These are phyloP conservation scores for Mucor saturninus DNA, from an alignment of 371 early-diverging fungal genomes.

Conservation along the genomic window DNA sequence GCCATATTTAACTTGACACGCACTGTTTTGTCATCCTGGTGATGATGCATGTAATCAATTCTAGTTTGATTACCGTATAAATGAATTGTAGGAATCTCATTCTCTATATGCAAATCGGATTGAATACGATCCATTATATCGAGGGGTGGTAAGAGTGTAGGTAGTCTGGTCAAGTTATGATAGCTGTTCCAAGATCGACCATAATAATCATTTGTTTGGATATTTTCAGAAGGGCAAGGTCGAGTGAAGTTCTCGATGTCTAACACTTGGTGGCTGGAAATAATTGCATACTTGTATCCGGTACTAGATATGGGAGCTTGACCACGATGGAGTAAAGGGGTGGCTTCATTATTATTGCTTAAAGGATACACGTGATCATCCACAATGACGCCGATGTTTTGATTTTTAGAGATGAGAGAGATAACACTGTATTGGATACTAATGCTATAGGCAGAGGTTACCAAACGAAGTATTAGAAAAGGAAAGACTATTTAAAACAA, in stretches of 20 bases:
- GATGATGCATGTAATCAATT: conserved; percentile 27
- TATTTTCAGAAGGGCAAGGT: background rate
- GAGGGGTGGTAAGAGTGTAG: conserved; percentile 5
- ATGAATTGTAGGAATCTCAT: conserved; percentile 33
- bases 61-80: conserved; percentile 19
- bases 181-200: conserved; percentile 20
- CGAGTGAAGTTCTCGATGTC: conserved; percentile 18
- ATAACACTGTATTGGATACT: too few relatives aligned
- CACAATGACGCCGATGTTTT: too few relatives aligned
- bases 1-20: conserved; percentile 25
- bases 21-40: conserved; percentile 19
- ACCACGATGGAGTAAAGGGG: conserved; percentile 11
- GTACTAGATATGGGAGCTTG: conserved; percentile 18
- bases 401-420: too few relatives aligned
- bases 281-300: conserved; percentile 18
- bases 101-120: conserved; percentile 19
- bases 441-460: too few relatives aligned
- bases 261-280: background rate
- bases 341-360: too few relatives aligned
- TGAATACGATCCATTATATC: conserved; percentile 8
- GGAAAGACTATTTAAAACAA: too few relatives aligned
- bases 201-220: conserved; percentile 20
- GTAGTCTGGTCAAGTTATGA: background rate
- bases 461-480: too few relatives aligned
- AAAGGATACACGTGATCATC: too few relatives aligned